Conservation (phyloP, 192 early-diverging fungal genomes). For the Thamnidium elegans region DNA sequence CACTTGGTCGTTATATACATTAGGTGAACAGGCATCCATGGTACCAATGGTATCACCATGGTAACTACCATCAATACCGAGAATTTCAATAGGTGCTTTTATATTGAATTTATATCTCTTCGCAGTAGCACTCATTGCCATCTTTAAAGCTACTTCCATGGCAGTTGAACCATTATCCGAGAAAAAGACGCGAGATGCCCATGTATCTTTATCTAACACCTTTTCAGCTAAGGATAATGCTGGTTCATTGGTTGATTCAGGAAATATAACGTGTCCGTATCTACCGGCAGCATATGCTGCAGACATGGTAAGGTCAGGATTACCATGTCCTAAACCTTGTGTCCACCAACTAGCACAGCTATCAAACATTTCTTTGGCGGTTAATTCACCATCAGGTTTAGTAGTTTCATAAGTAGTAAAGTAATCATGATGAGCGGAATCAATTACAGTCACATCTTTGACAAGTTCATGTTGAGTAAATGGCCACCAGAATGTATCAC, state of each 20-base stretch:
- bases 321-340: slow-evolving; percentile 72
- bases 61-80: slow-evolving; percentile 76
- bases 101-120: slow-evolving; percentile 38
- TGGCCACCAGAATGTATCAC: slow-evolving; percentile 73
- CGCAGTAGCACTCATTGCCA: slow-evolving; percentile 60
- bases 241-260: slow-evolving; percentile 69
- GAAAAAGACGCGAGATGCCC: slow-evolving; percentile 73
- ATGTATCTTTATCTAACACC: slow-evolving; percentile 55
- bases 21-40: slow-evolving; percentile 78
- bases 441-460: slow-evolving; percentile 64
- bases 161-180: slow-evolving; percentile 81
- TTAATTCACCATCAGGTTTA: background rate
- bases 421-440: slow-evolving; percentile 68
- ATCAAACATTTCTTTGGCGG: slow-evolving; percentile 59
- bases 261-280: slow-evolving; percentile 81
- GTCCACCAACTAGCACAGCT: slow-evolving; percentile 84
- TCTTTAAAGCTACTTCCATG: slow-evolving; percentile 80
- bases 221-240: slow-evolving; percentile 57
- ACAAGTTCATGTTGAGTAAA: slow-evolving; percentile 70
- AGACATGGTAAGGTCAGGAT: slow-evolving; percentile 51
- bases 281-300: slow-evolving; percentile 67
- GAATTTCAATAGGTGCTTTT: slow-evolving; percentile 44
- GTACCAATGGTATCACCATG: slow-evolving; percentile 87
- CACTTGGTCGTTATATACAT: slow-evolving; percentile 65
- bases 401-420: slow-evolving; percentile 49